Base-by-base conservation (phyloP, 169 alveolate species). In the Cystoisospora suis region DNA sequence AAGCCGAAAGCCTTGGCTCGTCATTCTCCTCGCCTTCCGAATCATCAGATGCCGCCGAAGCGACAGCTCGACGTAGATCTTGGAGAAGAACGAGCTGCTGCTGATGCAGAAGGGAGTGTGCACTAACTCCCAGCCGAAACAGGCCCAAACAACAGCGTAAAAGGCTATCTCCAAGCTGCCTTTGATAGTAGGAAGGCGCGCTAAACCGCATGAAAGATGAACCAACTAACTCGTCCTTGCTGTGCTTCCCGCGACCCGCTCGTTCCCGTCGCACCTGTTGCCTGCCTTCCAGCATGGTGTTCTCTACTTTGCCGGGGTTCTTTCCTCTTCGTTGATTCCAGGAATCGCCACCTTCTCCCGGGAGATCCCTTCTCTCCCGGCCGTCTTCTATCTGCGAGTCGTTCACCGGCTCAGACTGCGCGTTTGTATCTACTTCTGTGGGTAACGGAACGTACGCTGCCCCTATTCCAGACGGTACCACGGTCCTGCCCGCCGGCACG, bases 151-250 rank as follows among this genome's bases (percentile, higher is more conserved):
- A 1, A 40, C 42, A 72, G 3, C 83, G 53, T 4, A 72, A 56
- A 38, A 72, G 83, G 12, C n/a, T 12, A 17, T 72, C 83, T 38
- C 58, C 83, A 4, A 72, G 42, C 56, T 72, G 83, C 83, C 27
- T 20, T 6, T n/a, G 29, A 9, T 6, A 65, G 29, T 15, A 12
- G 65, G 65, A 53, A 23, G 12, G 12, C 12, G 12, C 65, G 12
- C 23, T 12, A 15, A 15, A 12, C 65, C 65, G 65, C 65, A 15
- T 23, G 29, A 15, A 15, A 12, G 65, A 53, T 23, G 65, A 23
- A 53, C 29, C 65, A 53, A 53, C 12, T 23, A 12, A 15, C 29
- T 23, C 29, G 65, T 53, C 29, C 65, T 53, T 12, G 29, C 23
- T 12, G 29, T 53, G 65, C 65, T 53, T 12, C 65, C 12, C 29